Percentiles rank a stretch among this genome's conserved stretches.
These are phyloP conservation scores for Polytolypa hystricis DNA, from an alignment of 2,329 filamentous ascomycete species.

Conservation along the genomic window DNA sequence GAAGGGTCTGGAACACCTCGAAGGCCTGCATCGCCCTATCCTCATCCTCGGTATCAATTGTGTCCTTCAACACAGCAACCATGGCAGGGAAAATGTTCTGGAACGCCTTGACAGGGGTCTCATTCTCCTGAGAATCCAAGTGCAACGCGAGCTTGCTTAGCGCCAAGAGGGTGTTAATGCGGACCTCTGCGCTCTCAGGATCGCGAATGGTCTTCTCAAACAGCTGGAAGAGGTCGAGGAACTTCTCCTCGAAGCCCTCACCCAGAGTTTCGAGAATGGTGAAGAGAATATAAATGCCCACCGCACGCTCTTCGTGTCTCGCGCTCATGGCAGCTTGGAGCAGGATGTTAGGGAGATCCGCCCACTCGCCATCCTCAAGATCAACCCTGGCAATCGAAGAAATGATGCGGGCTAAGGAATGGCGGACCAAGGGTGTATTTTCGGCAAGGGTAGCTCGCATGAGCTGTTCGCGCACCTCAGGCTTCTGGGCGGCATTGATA, in stretches of 20 bases:
- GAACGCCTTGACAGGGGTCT: constrained; percentile 59
- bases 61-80: constrained; percentile 78
- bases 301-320: constrained; percentile 70
- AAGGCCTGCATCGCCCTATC: constrained; percentile 84
- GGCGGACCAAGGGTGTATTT: constrained; percentile 62
- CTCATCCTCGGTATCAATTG: constrained; percentile 69
- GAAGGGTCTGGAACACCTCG: constrained; percentile 91
- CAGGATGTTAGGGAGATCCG: constrained; percentile 66
- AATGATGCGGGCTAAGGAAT: constrained; percentile 79
- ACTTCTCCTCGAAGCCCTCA: constrained; percentile 71
- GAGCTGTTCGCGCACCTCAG: constrained; percentile 67
- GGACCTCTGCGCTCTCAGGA: constrained; percentile 79
- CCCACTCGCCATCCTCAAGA: constrained; percentile 76
- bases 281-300: constrained; percentile 86
- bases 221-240: constrained; percentile 66
- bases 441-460: constrained; percentile 77
- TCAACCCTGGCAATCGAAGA: constrained; percentile 78
- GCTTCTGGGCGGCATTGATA: constrained; percentile 64
- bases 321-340: constrained; percentile 66
- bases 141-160: constrained; percentile 80
- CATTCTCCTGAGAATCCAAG: constrained; percentile 77
- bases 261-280: constrained; percentile 83
- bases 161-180: constrained; percentile 86
- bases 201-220: constrained; percentile 84
- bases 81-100: constrained; percentile 74